Base-by-base conservation (phyloP, 352 stramenopile species). In the Phytophthora rubi region DNA sequence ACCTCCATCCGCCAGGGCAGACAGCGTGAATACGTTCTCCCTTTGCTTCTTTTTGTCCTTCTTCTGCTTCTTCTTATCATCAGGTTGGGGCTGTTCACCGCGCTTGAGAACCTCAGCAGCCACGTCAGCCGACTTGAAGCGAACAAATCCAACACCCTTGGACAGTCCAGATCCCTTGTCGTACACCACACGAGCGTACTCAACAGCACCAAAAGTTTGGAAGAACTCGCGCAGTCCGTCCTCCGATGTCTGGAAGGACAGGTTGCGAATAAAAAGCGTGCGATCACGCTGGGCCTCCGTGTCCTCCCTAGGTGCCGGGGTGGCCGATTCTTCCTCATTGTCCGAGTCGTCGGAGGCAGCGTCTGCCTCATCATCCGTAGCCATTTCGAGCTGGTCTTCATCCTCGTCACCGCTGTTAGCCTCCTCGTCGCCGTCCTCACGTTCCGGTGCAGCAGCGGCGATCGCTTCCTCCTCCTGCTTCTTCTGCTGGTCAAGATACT, bases 101-200 rank as follows among this genome's bases (percentile, higher is more conserved):
- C 82, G 82, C 37, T 80, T 78, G 4, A 96, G 66, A 23, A 91
- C 83, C 15, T 76, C 65, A 28, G 87, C 75, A 7, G 88, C 88
- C 32, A 84, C 71, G 2, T 85, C 79, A 3, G 75, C 61, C 32
- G 85, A 68, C 30, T 89, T 86, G 51, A 94, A 94, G 6, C 86
- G 88, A 32, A 96, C 88, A 52, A 96, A 96, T n/a, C 71, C 88
- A 45, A 95, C 88, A 26, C 88, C 88, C 67, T 94, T 93, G 16
- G 88, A 94, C 53, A 95, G 69, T 0, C 83, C 83, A 23, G 88
- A 93, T n/a, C 81, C 85, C 37, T 88, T 85, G 62, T 95, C 88
- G 28, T 87, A 89, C 51, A 96, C 88, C 12, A 96, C 75, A 45
- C 87, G 86, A 18, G 87, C 87, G 60, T 96, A 96, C 60, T 96